Base-by-base conservation (phyloP, 805 yeast species). In the Saccharomycodes ludwigii region DNA sequence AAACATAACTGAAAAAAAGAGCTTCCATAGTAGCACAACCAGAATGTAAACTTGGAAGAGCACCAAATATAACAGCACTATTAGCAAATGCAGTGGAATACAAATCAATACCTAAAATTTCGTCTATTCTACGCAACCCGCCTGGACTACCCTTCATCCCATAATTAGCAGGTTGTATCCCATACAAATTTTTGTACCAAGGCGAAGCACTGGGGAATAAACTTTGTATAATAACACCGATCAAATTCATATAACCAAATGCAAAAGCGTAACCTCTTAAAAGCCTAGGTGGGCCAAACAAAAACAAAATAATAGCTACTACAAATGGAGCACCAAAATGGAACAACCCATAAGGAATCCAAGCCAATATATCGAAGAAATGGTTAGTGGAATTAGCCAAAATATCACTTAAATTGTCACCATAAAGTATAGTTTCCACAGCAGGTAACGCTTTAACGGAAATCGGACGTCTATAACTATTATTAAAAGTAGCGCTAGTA, bases 11-110 rank as follows among this genome's bases (percentile, higher is more conserved):
- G 48, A 91, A 62, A 58, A 91, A 91, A 38, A 86, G 61, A 2
- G 85, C 94, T 51, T 86, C 95, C 83, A 88, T 78, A 3, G 86
- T 81, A 9, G 96, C 86, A 52, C 88, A 82, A 11, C 93, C 98
- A 11, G 95, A 80, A 51, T 88, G 98, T 46, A 88, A 65, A 1
- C 95, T 76, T 6, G 91, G 77, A 43, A 70, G 61, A 1, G 96
- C 96, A 20, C 98, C 98, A 58, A 88, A 88, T 18, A 86, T 85
- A 39, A 86, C 77, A 3, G 97, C 95, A 4, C 95, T 79, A 44
- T 81, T 84, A 6, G 72, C 60, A 52, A 88, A 88, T 2, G 81
- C 75, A 2, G 81, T 65, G 3, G 95, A 76, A 56, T 88, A 88
- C 61, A 88, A 62, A 49, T 81, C 83, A 23, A 84, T 49, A 3